Evolutionary conservation across 2,329 filamentous ascomycete genomes (phyloP).

Genomic region (Aspergillus pseudotamarii): DNA sequence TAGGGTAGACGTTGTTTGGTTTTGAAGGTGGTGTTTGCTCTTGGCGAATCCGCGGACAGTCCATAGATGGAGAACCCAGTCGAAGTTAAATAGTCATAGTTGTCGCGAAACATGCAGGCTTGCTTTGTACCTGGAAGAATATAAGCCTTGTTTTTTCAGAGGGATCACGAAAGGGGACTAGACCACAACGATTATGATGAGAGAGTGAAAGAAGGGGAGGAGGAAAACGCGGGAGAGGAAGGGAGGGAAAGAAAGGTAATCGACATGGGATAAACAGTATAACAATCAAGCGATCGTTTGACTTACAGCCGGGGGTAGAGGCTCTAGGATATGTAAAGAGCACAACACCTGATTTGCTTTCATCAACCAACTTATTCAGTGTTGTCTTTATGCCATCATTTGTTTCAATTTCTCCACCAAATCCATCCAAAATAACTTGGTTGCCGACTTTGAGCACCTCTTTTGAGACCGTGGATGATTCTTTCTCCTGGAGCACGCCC

Average conservation of each 20-base stretch:
- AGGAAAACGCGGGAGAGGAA: neutral
- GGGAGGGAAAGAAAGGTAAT: neutral
- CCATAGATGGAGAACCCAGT: conserved; percentile 87
- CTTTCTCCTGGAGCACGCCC: conserved; percentile 33
- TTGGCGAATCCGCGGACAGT: conserved; percentile 82
- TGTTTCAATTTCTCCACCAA: conserved; percentile 75
- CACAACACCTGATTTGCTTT: conserved; percentile 83
- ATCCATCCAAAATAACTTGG: conserved; percentile 55
- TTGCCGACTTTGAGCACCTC: conserved; percentile 49
- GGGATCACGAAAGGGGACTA: neutral
- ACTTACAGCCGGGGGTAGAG: conserved; percentile 89
- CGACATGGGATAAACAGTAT: conserved; percentile 1
- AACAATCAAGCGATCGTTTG: neutral
- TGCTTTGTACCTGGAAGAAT: conserved; percentile 76
- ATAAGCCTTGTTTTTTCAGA: conserved; percentile 6
- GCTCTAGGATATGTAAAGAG: conserved; percentile 96
- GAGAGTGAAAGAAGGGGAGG: neutral
- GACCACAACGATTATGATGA: neutral
- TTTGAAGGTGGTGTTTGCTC: conserved; percentile 91
- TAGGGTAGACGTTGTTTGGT: conserved; percentile 90
- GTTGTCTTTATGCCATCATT: conserved; percentile 81
- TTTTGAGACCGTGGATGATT: conserved; percentile 21
- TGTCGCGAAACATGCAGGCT: conserved; percentile 90
- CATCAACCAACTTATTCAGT: conserved; percentile 76
- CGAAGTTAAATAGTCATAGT: conserved; percentile 72